These are phyloP conservation scores for Podospora tetraspora DNA, from an alignment of 495 filamentous ascomycete genomes.

Conservation along the genomic window DNA sequence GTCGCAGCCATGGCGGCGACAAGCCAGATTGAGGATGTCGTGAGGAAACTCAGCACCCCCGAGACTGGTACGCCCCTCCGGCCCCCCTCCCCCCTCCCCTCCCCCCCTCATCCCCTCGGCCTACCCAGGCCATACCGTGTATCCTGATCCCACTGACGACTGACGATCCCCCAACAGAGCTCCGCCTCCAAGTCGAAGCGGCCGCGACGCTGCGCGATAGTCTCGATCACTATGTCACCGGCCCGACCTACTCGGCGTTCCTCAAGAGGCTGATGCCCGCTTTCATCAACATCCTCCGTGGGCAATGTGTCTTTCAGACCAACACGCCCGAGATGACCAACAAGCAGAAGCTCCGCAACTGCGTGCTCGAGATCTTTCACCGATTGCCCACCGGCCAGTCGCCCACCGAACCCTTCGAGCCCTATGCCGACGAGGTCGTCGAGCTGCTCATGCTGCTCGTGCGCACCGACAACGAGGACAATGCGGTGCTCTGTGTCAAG, in stretches of 20 bases:
- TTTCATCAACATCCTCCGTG: constrained; percentile 79
- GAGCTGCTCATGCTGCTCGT: constrained; percentile 85
- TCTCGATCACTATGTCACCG: constrained; percentile 62
- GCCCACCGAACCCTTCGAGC: constrained; percentile 74
- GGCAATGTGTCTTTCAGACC: constrained; percentile 85
- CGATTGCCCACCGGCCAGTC: constrained; percentile 66
- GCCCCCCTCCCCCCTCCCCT: neutral
- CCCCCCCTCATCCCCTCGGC: neutral
- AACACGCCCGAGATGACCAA: constrained; percentile 74
- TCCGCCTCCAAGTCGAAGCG: constrained; percentile 67
- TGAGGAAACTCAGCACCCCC: constrained; percentile 47
- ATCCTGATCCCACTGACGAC: constrained; percentile 5
- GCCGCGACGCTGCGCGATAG: constrained; percentile 78
- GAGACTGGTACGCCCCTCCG: constrained; percentile 42
- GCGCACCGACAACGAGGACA: constrained; percentile 92
- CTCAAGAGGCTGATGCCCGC: constrained; percentile 81
- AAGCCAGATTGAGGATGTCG: constrained; percentile 48
- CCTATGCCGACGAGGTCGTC: constrained; percentile 78
- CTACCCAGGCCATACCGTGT: neutral
- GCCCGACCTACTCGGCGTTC: constrained; percentile 63
- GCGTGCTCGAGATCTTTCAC: constrained; percentile 89
- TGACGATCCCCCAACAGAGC: constrained; percentile 45
- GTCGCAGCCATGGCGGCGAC: constrained; percentile 45
- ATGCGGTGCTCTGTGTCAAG: constrained; percentile 95
- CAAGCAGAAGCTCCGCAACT: constrained; percentile 77